Evolutionary conservation across 2,329 filamentous ascomycete species (phyloP).

Genomic region (Aciculosporium take): DNA sequence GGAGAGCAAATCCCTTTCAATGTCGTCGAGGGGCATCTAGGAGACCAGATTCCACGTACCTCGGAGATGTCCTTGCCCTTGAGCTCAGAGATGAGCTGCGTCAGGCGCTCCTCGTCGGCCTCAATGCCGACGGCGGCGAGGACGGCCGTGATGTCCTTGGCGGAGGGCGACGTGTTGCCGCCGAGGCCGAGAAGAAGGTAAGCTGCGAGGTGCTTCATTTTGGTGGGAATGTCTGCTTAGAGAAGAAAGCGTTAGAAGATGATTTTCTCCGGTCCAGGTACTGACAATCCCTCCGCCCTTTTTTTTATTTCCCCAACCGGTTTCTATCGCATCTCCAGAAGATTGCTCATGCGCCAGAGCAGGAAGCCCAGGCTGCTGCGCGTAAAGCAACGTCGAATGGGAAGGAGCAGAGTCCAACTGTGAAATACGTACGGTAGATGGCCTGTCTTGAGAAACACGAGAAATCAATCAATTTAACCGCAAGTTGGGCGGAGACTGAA

Average conservation of each 20-base stretch:
- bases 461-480: conserved; percentile 99
- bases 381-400: background rate
- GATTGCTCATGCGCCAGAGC: background rate
- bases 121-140: conserved; percentile 92
- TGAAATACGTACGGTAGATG: conserved; percentile 20
- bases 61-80: conserved; percentile 85
- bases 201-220: conserved; percentile 99
- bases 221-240: conserved; percentile 31
- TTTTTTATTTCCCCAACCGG: too few species aligned
- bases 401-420: background rate
- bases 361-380: background rate
- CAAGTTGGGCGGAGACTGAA: conserved; percentile 95
- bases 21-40: too few species aligned
- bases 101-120: conserved; percentile 74
- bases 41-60: conserved; percentile 38
- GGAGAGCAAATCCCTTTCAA: background rate
- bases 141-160: conserved; percentile 72
- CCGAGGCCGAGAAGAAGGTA: conserved; percentile 93
- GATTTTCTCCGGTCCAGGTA: too few species aligned
- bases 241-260: conserved; percentile 7
- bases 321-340: too few species aligned
- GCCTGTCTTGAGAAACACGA: conserved; percentile 51
- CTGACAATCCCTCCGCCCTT: too few species aligned
- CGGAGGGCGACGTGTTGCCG: conserved; percentile 81
- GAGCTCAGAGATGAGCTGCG: conserved; percentile 79